Conservation (phyloP, 306 rosid species). For the Boehmeria nivea region DNA sequence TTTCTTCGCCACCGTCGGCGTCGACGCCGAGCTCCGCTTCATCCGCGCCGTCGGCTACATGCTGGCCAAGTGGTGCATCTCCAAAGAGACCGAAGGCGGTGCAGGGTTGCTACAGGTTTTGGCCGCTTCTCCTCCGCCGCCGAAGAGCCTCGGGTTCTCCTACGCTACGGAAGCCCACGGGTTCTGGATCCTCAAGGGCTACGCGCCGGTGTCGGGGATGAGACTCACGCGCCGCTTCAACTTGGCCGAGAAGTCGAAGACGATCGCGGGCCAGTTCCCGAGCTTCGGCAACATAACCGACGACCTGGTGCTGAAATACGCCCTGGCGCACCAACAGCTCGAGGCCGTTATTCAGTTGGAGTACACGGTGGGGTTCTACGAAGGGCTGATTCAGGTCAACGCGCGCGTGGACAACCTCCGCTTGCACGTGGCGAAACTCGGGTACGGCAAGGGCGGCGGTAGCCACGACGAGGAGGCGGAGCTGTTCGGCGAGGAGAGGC, state of each 20-base stretch:
- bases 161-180: constrained; percentile 76
- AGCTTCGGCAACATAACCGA: too few species aligned
- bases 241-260: not conserved
- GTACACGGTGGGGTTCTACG: constrained; percentile 54
- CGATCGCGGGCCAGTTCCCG: constrained; percentile 8
- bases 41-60: constrained; percentile 86
- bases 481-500: constrained; percentile 49
- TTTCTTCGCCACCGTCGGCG: constrained; percentile 62
- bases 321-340: constrained; percentile 75
- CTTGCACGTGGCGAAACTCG: constrained; percentile 55
- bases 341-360: constrained; percentile 82
- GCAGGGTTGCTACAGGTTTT: constrained; percentile 59
- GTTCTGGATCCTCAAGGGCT: constrained; percentile 70
- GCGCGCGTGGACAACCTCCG: constrained; percentile 74
- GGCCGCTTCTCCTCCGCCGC: constrained; percentile 11
- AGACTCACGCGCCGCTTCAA: constrained; percentile 31
- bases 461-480: constrained; percentile 45
- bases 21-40: constrained; percentile 75
- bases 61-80: constrained; percentile 59
- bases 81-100: constrained; percentile 33
- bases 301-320: constrained; percentile 59
- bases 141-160: constrained; percentile 38
- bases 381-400: constrained; percentile 60
- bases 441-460: constrained; percentile 30
- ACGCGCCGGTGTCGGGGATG: constrained; percentile 74